phyloP scores from a whole-genome alignment of 495 filamentous ascomycete genomes.

The Penicillium subrubescens region DNA sequence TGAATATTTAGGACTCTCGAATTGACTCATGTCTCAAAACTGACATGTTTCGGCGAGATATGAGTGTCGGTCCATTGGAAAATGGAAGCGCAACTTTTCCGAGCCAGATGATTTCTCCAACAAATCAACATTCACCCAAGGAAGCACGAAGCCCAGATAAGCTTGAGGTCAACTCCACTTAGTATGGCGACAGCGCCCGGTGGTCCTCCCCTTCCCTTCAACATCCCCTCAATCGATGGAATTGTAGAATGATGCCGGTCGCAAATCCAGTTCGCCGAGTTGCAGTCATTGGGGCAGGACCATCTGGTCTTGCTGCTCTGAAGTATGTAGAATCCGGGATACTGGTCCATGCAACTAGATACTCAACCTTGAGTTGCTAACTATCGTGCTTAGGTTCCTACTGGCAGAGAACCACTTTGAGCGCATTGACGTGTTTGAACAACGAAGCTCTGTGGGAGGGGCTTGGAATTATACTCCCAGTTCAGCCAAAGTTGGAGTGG shows the following conservation, averaged over 20 bases:
- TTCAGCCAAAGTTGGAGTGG: constrained; percentile 27
- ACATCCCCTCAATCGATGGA: constrained; percentile 3
- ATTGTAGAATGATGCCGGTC: constrained; percentile 34
- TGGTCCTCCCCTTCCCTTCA: constrained; percentile 3
- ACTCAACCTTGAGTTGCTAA: constrained; percentile 7
- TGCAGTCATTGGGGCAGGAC: constrained; percentile 50
- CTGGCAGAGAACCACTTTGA: constrained; percentile 71
- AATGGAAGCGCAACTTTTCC: neutral
- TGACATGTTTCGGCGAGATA: neutral
- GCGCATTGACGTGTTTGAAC: constrained; percentile 78
- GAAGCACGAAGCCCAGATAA: neutral
- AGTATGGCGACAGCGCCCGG: constrained; percentile 22
- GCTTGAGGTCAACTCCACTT: constrained; percentile 19
- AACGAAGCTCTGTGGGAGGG: constrained; percentile 72
- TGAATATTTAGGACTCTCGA: neutral
- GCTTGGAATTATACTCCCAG: constrained; percentile 71
- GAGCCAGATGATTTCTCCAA: neutral
- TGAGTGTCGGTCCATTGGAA: neutral
- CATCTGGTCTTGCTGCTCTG: constrained; percentile 44
- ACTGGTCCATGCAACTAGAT: neutral
- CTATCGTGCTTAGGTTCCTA: constrained; percentile 58
- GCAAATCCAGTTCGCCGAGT: constrained; percentile 36
- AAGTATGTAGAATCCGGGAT: constrained; percentile 33
- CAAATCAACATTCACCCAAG: neutral
- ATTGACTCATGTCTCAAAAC: neutral